phyloP scores from a whole-genome alignment of 805 yeast species.

The Sugiyamaella americana region DNA sequence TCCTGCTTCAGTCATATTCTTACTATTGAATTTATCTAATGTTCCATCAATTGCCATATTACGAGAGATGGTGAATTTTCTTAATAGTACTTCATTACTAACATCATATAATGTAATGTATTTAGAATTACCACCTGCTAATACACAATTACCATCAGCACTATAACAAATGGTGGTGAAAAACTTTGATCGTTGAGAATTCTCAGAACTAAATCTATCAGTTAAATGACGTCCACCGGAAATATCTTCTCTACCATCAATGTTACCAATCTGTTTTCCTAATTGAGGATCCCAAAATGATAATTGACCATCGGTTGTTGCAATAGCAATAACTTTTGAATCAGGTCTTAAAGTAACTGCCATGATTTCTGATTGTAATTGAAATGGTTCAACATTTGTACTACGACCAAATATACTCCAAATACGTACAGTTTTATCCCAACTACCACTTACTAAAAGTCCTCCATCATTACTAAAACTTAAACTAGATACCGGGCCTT shows the following conservation, averaged over 20 bases:
- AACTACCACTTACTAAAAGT: constrained; percentile 80
- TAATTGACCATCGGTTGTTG: constrained; percentile 84
- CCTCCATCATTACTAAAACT: constrained; percentile 71
- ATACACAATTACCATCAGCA: constrained; percentile 79
- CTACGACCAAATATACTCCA: constrained; percentile 91
- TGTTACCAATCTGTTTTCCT: constrained; percentile 72
- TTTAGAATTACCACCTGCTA: constrained; percentile 92
- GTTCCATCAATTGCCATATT: constrained; percentile 94
- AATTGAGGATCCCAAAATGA: constrained; percentile 75
- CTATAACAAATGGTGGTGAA: constrained; percentile 79
- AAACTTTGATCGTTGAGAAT: constrained; percentile 76
- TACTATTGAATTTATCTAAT: constrained; percentile 66
- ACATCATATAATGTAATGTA: constrained; percentile 89
- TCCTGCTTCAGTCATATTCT: constrained; percentile 82
- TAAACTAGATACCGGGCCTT: constrained; percentile 86
- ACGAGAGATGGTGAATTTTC: constrained; percentile 74
- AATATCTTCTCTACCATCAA: constrained; percentile 86
- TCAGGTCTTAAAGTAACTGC: constrained; percentile 84
- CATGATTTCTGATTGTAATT: constrained; percentile 75
- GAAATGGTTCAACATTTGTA: constrained; percentile 85
- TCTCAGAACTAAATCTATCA: constrained; percentile 75
- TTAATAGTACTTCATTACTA: constrained; percentile 77
- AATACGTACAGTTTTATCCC: constrained; percentile 92
- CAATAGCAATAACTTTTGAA: constrained; percentile 81
- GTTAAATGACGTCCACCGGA: constrained; percentile 73